Base-by-base conservation (phyloP, 2,329 filamentous ascomycete genomes). In the Stagonosporopsis tanaceti region DNA sequence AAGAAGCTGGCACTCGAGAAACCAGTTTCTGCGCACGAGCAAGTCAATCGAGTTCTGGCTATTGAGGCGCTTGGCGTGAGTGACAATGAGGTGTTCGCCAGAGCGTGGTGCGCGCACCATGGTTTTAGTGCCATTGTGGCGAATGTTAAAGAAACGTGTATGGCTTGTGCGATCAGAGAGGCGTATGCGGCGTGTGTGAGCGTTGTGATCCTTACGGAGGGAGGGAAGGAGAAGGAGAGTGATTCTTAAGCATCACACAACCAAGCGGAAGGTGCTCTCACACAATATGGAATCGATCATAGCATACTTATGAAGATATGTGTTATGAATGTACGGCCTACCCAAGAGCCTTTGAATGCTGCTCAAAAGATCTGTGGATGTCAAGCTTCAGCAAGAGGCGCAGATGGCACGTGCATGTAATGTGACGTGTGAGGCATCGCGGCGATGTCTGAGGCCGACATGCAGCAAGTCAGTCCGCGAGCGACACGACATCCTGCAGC, bases 51-150 rank as follows among this genome's bases (percentile, higher is more conserved):
- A 64, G 89, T 93, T 3, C 79, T 93, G 8, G 87, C 89, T 4
- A 82, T 92, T 14, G 88, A 92, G 76, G 88, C 89, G 0, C 87
- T 90, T 71, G 90, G 90, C 0, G 88, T 89, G 22, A 80, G 81
- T 46, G 90, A 92, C 73, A 92, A 92, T 64, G 90, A 92, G 74
- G 89, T 92, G 4, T 82, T 93, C 66, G 89, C 88, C 1, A 80
- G 90, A 60, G 89, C 90, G 6, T 93, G 90, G 90, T 92, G 89
- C 72, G 85, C 88, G 53, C 88, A 91, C 67, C 91, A 89, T 85
- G 90, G 90, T 2, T 76, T 91, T 66, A 87, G 84, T 68, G 89
- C 90, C 1, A 78, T 93, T 17, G 84, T 92, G 56, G 89, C 89
- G 8, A 88, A 92, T 73, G 73, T 91, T 50, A 79, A 83, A 57